These are phyloP conservation scores for Diaporthe humulicola DNA, from an alignment of 2,329 filamentous ascomycete genomes.

Conservation along the genomic window DNA sequence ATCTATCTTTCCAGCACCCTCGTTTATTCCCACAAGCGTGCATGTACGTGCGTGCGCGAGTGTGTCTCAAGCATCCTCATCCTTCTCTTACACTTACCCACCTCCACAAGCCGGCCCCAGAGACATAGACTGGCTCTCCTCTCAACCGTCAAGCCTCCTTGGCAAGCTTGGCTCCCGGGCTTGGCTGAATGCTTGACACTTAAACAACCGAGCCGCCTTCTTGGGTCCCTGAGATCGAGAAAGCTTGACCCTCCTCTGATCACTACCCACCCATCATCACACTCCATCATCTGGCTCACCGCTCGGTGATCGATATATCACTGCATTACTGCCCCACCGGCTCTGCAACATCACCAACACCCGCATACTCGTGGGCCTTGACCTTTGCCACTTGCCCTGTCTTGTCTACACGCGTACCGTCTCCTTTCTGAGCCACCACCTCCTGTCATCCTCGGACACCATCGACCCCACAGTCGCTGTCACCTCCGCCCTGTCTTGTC, in stretches of 20 bases:
- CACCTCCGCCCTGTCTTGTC: slow-evolving; percentile 2
- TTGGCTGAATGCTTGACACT: slow-evolving; percentile 27
- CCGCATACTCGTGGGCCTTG: neutral
- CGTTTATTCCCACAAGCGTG: neutral
- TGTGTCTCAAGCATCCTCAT: slow-evolving; percentile 25
- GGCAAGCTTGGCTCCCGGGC: slow-evolving; percentile 26
- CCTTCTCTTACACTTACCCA: slow-evolving; percentile 1
- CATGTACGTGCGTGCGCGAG: neutral
- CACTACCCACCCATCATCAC: neutral
- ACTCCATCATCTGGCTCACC: neutral
- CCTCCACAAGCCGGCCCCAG: neutral
- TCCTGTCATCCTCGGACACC: neutral
- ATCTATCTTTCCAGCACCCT: neutral
- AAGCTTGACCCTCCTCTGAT: slow-evolving; percentile 15
- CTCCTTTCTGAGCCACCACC: neutral
- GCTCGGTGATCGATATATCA: slow-evolving; percentile 17
- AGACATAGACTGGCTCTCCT: neutral
- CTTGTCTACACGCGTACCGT: neutral
- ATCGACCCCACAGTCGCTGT: neutral
- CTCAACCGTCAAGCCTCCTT: slow-evolving; percentile 12
- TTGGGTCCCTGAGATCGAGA: slow-evolving; percentile 9
- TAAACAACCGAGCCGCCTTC: slow-evolving; percentile 22
- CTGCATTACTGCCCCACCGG: slow-evolving; percentile 22
- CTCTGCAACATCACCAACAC: slow-evolving; percentile 20
- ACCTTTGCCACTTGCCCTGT: neutral